Base-by-base conservation (phyloP, 2,329 filamentous ascomycete genomes). In the Scytalidium sp. region DNA sequence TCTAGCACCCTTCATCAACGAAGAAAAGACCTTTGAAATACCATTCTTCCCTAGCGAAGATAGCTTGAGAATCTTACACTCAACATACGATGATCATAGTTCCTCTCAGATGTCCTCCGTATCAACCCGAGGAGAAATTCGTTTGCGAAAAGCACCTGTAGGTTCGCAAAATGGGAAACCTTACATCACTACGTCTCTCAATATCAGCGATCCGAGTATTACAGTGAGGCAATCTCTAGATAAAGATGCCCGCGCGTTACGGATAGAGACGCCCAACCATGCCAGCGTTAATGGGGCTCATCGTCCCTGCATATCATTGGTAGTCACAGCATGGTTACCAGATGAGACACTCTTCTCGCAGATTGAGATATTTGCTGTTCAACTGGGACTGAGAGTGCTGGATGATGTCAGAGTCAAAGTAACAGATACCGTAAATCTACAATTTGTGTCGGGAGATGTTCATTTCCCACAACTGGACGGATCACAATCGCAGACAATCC, bases 321-420 rank as follows among this genome's bases (percentile, higher is more conserved):
- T 58, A 29, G 56, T 65, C 25, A 64, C 57, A 13, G 62, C 57
- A 39, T 66, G 60, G 60, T 47, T 65, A 40, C 63, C 62, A n/a
- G 59, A 63, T 20, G 49, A 58, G 52, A 52, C 53, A 19, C 25
- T 59, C 27, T 54, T 65, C 3, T 49, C 46, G 2, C 49, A 51
- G 3, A 40, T 65, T 3, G 20, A 51, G 7, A 50, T 65, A 9
- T 50, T 59, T 19, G 41, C 56, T 27, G 51, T 56, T 40, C 50
- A 54, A 23, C 56, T 65, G 29, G 51, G 43, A 1, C 36, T 63
- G 6, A 50, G 53, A 29, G 56, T 59, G 2, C 22, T 62, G 9
- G 54, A 62, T 13, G 57, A 63, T 46, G 47, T 53, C 43, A 61
- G 59, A 25, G 36, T 63, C 19, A 59, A 59, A 7, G 55, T 64